Base-by-base conservation (phyloP, 257 asterid species). In the Solanum pinnatisectum region DNA sequence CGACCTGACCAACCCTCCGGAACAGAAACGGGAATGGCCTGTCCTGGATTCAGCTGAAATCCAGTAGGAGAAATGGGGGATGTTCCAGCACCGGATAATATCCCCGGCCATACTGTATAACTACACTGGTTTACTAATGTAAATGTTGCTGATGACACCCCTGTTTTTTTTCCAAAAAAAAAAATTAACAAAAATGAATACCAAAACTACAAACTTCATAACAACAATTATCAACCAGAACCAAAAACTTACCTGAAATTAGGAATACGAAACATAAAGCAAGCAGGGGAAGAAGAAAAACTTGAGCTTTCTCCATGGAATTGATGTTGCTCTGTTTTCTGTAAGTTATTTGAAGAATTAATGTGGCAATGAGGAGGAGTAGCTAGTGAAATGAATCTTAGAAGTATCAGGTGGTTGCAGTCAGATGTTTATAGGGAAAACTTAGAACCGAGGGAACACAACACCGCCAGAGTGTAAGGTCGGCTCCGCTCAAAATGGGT, bases 1-100 rank as follows among this genome's bases (percentile, higher is more conserved):
- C 96, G 93, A 89, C 98, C 98, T 8, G 96, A 93, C 98, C 98
- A 95, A 5, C 95, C 89, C 32, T 89, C 13, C 0, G 98, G 96
- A 52, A 88, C 92, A 14, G 91, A 65, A 25, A 94, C 9, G 27
- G 94, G 87, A 2, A 84, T 16, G 0, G 95, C 91, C 6, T 93
- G 92, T 56, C 96, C 96, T 8, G 92, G 89, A 6, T 74, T 85
- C 35, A 95, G 93, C 1, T 90, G 20, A 71, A 92, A 92, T 7
- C 98, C 98, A 14, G 98, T 93, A 35, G 98, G 72, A 67, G 95
- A 90, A 14, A 92, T 90, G 5, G 87, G 96, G 1, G 92, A 39
- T 1, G 93, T 93, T 9, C 96, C 95, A 42, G 98, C 94, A 70
- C 92, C 92, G 2, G 98, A 91, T 16, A 95, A 78, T 7, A 94